A percentile compares a stretch with the other conserved stretches of the same genome.
Evolutionary conservation across 371 early-diverging fungal genomes (phyloP).

Genomic region (Coemansia sp.): DNA sequence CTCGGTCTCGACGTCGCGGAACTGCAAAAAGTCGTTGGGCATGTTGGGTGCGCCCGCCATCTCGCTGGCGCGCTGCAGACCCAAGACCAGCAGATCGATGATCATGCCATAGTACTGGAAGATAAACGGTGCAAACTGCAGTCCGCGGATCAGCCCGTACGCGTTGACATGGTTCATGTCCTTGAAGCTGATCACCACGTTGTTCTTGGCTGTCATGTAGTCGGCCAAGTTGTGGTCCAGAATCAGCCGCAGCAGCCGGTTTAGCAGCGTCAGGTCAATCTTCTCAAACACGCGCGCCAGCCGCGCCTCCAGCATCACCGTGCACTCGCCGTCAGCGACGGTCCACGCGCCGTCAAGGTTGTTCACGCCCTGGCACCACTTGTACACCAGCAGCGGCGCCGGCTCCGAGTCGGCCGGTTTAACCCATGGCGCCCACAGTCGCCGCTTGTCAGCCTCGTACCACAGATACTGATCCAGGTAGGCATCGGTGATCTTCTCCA

Average conservation of each 20-base stretch:
- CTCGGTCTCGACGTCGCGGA: constrained; percentile 89
- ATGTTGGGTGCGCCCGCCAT: constrained; percentile 94
- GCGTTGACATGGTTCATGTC: constrained; percentile 99
- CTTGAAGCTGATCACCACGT: constrained; percentile 96
- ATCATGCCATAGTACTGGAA: constrained; percentile 98
- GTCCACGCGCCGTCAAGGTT: constrained; percentile 96
- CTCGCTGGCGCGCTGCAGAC: constrained; percentile 93
- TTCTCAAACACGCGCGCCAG: constrained; percentile 94
- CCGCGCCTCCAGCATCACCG: constrained; percentile 92
- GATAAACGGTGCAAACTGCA: constrained; percentile 98
- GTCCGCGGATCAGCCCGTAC: constrained; percentile 96
- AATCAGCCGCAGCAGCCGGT: constrained; percentile 91
- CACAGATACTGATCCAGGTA: constrained; percentile 99
- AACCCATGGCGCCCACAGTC: constrained; percentile 96
- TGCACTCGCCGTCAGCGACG: constrained; percentile 86
- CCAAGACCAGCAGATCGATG: constrained; percentile 94
- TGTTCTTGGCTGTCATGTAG: constrained; percentile 99
- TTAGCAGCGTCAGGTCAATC: constrained; percentile 96
- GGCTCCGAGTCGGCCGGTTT: constrained; percentile 98
- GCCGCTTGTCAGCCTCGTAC: constrained; percentile 93
- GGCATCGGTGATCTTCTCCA: constrained; percentile 99
- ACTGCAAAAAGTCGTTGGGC: constrained; percentile 97
- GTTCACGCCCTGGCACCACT: constrained; percentile 98
- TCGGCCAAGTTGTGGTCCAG: constrained; percentile 98
- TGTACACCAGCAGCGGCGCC: constrained; percentile 94